Evolutionary conservation across 352 stramenopile species (phyloP).

Genomic region (Thalassiosira mediterranea): DNA sequence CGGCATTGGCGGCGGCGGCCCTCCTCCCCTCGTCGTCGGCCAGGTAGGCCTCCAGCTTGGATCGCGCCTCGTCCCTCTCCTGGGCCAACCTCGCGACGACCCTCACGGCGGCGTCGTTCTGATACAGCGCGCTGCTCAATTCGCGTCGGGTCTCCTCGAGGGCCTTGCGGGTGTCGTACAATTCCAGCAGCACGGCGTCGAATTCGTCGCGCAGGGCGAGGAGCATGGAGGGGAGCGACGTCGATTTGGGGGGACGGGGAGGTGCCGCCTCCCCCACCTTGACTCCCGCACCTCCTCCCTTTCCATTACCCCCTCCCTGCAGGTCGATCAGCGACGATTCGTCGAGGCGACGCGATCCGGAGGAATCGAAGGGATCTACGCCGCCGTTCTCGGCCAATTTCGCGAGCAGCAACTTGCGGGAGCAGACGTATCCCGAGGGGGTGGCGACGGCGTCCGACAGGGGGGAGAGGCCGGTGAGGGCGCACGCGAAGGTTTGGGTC

Average conservation of each 20-base stretch:
- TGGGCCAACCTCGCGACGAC: slow-evolving; percentile 92
- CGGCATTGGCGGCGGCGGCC: not conserved
- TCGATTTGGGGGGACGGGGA: slow-evolving; percentile 54
- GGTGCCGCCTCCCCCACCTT: slow-evolving; percentile 9
- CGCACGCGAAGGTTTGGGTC: slow-evolving; percentile 42
- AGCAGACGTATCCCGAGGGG: slow-evolving; percentile 78
- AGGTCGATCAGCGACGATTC: slow-evolving; percentile 62
- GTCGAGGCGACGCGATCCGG: slow-evolving; percentile 47
- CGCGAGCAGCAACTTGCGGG: slow-evolving; percentile 62
- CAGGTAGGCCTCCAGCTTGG: slow-evolving; percentile 64
- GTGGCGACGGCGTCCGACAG: slow-evolving; percentile 65
- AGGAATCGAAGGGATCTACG: slow-evolving; percentile 70
- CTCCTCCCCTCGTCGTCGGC: not conserved
- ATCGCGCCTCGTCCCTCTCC: slow-evolving; percentile 82
- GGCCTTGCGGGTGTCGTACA: slow-evolving; percentile 92
- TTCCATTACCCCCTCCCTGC: too few relatives aligned
- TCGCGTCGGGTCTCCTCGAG: slow-evolving; percentile 94
- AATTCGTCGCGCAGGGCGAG: slow-evolving; percentile 90
- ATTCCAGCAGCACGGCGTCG: slow-evolving; percentile 92
- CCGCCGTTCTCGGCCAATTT: slow-evolving; percentile 80
- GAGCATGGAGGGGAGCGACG: slow-evolving; percentile 64
- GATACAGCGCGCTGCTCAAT: slow-evolving; percentile 93
- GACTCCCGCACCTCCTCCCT: too few relatives aligned
- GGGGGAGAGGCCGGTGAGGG: slow-evolving; percentile 43
- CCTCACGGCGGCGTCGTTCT: slow-evolving; percentile 94